Evolutionary conservation across 1,284 basidiomycete species (phyloP), one percentile per base, ranked within the genome.

Genomic region (Kalmanozyma brasiliensis): DNA sequence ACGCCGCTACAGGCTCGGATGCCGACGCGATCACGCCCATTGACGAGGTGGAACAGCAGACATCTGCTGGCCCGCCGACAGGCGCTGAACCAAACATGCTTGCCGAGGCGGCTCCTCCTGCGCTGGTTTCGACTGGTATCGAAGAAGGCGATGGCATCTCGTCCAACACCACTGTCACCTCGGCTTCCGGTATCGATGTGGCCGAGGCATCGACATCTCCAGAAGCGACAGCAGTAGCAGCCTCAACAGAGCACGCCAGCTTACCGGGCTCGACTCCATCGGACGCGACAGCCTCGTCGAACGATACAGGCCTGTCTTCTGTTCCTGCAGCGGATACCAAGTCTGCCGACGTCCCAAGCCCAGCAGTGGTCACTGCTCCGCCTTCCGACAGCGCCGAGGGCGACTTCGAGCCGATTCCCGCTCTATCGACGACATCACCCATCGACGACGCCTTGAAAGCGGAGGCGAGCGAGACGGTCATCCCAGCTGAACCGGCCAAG

Each of bases 91-190:
- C 68, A 0, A 71, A 71, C 35, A 32, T 71, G 38, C 46, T 71
- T 1, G 68, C 68, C 11, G 68, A 71, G 17, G 68, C 68, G 16
- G 62, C 53, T 0, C 68, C 68, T 17, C 62, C 68, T 7, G 68
- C 68, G 19, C 48, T 71, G 5, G 48, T 66, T n/a, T 65, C 62
- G 32, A 71, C 68, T 4, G 68, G 68, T 4, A 62, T 65, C 23
- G 62, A 65, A 14, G 57, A 62, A 13, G 48, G 40, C 4, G 58
- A 66, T n/a, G 41, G 32, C 2, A 13, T 42, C 9, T n/a, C 49
- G 13, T 49, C 55, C n/a, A 60, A 61, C 35, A 67, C 64, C 4
- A 59, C 57, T 2, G 67, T 70, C 49, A 70, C 57, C 19, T 59
- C 61, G 9, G 57, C 49, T 7, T 70, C 67, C 11, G 67, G 67